phyloP scores from a whole-genome alignment of 352 stramenopile species.

The Globisporangium alternatum region DNA sequence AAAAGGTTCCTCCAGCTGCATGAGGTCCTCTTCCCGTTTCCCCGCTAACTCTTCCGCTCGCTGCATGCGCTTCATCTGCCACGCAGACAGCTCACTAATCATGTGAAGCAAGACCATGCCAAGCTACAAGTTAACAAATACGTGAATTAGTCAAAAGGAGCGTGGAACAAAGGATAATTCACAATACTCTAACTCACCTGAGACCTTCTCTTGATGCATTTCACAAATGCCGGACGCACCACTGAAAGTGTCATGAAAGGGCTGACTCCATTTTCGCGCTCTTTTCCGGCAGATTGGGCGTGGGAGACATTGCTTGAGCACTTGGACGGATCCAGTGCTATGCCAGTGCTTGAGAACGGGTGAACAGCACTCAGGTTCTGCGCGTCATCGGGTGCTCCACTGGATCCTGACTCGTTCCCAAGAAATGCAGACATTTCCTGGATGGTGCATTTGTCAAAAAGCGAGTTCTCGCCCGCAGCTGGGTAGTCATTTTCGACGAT shows the following conservation, averaged over 20 bases:
- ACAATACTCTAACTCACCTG: conserved; percentile 40
- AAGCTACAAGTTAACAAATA: conserved; percentile 34
- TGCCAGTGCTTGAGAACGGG: background rate
- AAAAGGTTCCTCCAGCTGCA: conserved; percentile 78
- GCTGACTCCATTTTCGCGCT: conserved; percentile 8
- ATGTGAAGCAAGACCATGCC: conserved; percentile 71
- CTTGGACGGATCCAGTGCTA: background rate
- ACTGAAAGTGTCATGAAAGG: conserved; percentile 14
- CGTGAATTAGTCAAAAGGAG: conserved; percentile 6
- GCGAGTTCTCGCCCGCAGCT: conserved; percentile 28
- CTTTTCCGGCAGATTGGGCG: background rate
- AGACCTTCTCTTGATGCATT: conserved; percentile 60
- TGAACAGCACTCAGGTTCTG: conserved; percentile 13
- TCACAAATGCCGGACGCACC: conserved; percentile 25
- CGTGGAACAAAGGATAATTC: background rate
- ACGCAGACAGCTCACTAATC: conserved; percentile 74
- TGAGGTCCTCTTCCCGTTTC: conserved; percentile 66
- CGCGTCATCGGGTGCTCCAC: background rate
- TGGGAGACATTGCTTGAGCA: background rate
- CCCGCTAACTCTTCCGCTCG: conserved; percentile 68
- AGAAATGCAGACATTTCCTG: conserved; percentile 46
- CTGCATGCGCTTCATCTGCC: conserved; percentile 90
- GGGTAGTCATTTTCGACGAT: conserved; percentile 39
- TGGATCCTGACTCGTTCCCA: conserved; percentile 19
- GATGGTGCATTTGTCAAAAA: conserved; percentile 50